Percentiles rank a stretch among this genome's conserved stretches.
Evolutionary conservation across 345 rosid species (phyloP).

Genomic region (Geranium rotundifolium): DNA sequence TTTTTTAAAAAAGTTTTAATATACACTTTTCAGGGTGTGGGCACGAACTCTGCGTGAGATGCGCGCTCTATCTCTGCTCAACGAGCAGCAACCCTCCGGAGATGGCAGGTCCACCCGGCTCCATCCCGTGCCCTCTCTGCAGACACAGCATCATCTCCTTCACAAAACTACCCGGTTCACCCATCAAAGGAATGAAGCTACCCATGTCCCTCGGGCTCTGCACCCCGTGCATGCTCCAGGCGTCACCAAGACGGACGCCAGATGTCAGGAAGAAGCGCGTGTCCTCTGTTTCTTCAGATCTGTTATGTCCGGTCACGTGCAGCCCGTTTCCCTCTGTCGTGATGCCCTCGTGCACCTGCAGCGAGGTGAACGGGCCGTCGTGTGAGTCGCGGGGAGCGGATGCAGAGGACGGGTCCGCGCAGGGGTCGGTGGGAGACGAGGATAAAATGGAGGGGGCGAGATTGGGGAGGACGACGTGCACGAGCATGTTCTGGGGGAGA

Average conservation of each 20-base stretch:
- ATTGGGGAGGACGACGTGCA: slow-evolving; percentile 72
- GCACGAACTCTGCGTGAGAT: slow-evolving; percentile 87
- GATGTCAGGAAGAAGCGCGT: slow-evolving; percentile 57
- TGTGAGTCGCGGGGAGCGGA: slow-evolving; percentile 54
- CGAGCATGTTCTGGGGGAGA: slow-evolving; percentile 97
- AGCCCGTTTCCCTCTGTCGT: slow-evolving; percentile 89
- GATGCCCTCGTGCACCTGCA: slow-evolving; percentile 81
- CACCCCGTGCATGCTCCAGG: slow-evolving; percentile 84
- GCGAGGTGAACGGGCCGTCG: slow-evolving; percentile 44
- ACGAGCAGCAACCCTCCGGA: slow-evolving; percentile 63
- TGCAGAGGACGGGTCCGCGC: slow-evolving; percentile 39
- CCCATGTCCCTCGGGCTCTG: slow-evolving; percentile 75
- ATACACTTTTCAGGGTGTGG: slow-evolving; percentile 54
- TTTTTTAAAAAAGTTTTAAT: too few species aligned
- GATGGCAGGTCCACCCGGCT: slow-evolving; percentile 55
- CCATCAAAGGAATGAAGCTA: slow-evolving; percentile 47
- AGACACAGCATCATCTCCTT: slow-evolving; percentile 79
- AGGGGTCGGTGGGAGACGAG: slow-evolving; percentile 32
- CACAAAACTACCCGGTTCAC: slow-evolving; percentile 53
- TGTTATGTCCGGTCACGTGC: slow-evolving; percentile 83
- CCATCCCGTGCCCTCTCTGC: slow-evolving; percentile 95
- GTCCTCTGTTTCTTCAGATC: slow-evolving; percentile 73
- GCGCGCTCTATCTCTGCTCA: slow-evolving; percentile 92
- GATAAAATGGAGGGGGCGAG: slow-evolving; percentile 68
- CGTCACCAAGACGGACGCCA: slow-evolving; percentile 46